phyloP scores from a whole-genome alignment of 306 rosid genomes.

The Medicago lupulina region DNA sequence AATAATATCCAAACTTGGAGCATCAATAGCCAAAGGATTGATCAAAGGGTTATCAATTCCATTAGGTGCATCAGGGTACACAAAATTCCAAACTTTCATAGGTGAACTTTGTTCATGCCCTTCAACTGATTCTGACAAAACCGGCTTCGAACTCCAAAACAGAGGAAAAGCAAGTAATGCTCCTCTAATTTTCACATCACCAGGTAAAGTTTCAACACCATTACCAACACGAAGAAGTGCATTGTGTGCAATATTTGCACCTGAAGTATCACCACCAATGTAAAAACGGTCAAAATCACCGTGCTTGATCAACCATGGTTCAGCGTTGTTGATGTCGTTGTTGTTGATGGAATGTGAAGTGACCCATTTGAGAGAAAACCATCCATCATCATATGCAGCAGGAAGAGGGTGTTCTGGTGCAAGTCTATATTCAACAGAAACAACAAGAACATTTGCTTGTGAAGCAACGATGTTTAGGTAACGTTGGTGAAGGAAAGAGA shows the following conservation, averaged over 20 bases:
- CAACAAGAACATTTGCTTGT: constrained; percentile 49
- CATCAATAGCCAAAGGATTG: constrained; percentile 50
- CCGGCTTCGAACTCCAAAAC: constrained; percentile 53
- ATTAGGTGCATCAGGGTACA: constrained; percentile 47
- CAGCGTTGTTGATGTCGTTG: not conserved
- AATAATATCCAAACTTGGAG: constrained; percentile 48
- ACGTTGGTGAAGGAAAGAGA: constrained; percentile 59
- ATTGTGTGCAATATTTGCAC: constrained; percentile 50
- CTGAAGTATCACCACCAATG: constrained; percentile 56
- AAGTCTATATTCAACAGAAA: constrained; percentile 63
- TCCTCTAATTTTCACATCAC: constrained; percentile 46
- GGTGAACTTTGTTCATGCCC: constrained; percentile 34
- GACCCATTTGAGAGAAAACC: constrained; percentile 61
- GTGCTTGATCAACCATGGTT: constrained; percentile 57
- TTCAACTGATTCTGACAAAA: constrained; percentile 40
- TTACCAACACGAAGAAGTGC: constrained; percentile 44
- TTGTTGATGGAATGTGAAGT: constrained; percentile 22
- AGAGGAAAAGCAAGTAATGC: constrained; percentile 43
- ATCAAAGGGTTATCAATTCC: constrained; percentile 55
- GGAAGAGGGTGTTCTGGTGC: constrained; percentile 67
- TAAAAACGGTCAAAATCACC: constrained; percentile 52
- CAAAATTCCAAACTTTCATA: constrained; percentile 45
- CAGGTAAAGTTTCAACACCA: constrained; percentile 37
- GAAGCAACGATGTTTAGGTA: constrained; percentile 55
- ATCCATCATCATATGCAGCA: constrained; percentile 56